Base-by-base conservation (phyloP, 805 yeast genomes). In the Yamadazyma olivae region DNA sequence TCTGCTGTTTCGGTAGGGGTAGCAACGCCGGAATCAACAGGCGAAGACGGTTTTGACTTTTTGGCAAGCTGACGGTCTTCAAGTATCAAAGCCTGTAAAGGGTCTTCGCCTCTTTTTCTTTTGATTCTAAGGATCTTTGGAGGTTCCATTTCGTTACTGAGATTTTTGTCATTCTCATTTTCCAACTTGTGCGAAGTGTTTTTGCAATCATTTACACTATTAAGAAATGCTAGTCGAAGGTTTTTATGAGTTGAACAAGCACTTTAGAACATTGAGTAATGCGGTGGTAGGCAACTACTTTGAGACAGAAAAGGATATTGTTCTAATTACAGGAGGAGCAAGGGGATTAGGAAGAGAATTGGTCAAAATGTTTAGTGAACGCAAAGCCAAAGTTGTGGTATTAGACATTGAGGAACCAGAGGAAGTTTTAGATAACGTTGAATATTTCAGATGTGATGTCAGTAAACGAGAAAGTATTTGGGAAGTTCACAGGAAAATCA, bases 71-170 rank as follows among this genome's bases (percentile, higher is more conserved):
- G 56, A 14, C 50, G 44, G 26, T 65, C 67, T 33, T 74, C 78
- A 18, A 75, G 49, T 7, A 75, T 61, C 49, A 90, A 69, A 1
- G 96, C 95, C 48, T 85, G 88, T 17, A 91, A 68, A 2, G 97
- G 95, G 47, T 87, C 96, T 50, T 88, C 93, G 35, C 78, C 81
- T 41, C 96, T 71, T 52, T 83, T 83, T 40, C 98, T 74, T 59
- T 93, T 91, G 54, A 91, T 84, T 40, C 96, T 74, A 28, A 91
- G 79, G 17, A 83, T 69, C 35, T 74, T 75, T 1, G 95, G 95
- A 9, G 66, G 66, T 22, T 35, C 39, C 39, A 35, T 35, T 24
- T 24, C 23, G 9, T 20, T 20, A 7, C 10, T 20, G 23, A 20
- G 23, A 20, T n/a, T n/a, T 24, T 24, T 24, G 13, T 24, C 30